These are phyloP conservation scores for Uronychia binucleata DNA, from an alignment of 73 alveolate species.

Conservation along the genomic window DNA sequence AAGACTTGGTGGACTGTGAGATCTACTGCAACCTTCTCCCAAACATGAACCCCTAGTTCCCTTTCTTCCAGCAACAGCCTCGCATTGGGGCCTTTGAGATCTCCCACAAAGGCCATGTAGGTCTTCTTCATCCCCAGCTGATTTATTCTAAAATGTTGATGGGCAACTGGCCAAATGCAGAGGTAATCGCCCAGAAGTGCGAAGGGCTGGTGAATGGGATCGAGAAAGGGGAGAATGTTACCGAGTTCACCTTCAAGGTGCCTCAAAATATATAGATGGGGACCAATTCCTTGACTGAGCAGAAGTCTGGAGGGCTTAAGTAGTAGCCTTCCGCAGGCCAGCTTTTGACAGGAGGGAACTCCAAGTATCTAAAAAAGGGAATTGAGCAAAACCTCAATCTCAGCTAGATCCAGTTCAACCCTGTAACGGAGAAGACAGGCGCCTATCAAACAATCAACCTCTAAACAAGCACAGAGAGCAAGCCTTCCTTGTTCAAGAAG, in stretches of 20 bases:
- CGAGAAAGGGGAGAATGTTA: neutral
- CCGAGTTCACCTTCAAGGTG: neutral
- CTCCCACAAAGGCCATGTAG: neutral
- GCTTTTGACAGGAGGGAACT: too few species aligned
- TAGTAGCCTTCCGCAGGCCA: too few species aligned
- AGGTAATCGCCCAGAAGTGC: neutral
- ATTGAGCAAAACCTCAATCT: too few species aligned
- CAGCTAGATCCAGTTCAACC: too few species aligned
- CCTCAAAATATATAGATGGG: neutral
- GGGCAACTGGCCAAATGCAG: neutral
- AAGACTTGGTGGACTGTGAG: neutral
- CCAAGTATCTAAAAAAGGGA: too few species aligned
- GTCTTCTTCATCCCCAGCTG: neutral
- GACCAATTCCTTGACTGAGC: too few species aligned
- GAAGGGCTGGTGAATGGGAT: neutral
- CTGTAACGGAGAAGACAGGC: too few species aligned
- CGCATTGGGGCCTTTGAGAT: neutral
- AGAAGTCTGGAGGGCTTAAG: too few species aligned
- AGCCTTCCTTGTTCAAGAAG: too few species aligned
- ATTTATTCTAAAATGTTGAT: neutral
- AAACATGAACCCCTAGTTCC: neutral
- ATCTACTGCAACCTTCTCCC: neutral
- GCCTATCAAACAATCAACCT: too few species aligned
- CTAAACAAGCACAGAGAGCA: too few species aligned
- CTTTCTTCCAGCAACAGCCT: neutral